Base-by-base conservation (phyloP, 2,329 filamentous ascomycete genomes). In the Pleurostoma richardsiae region DNA sequence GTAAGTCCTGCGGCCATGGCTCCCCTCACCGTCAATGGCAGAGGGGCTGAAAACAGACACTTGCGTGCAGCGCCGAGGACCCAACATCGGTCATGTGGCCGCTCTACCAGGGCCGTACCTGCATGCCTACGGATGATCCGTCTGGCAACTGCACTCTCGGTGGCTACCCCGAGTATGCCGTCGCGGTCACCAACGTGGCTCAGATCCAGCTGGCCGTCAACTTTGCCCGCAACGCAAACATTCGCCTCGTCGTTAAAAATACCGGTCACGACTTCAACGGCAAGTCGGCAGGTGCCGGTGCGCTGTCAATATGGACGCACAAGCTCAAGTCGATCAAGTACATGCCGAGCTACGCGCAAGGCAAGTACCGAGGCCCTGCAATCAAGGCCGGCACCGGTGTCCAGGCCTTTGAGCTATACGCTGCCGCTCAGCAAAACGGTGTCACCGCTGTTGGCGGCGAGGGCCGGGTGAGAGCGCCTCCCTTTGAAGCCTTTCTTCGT, bases 171-270 rank as follows among this genome's bases (percentile, higher is more conserved):
- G 49, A 57, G 3, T 73, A 72, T 43, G 60, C 65, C 1, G 57
- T 74, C 29, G 65, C 70, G 11, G 65, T 61, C 3, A 66, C 56
- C 7, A 69, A 59, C 10, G 68, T 71, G 1, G 61, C 61, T 6
- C 66, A 73, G 29, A 61, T 74, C 30, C 71, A 72, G 55, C 57
- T 68, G 2, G 65, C 70, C 1, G 57, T 76, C 39, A 73, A 73
- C 50, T 71, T 77, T 50, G 72, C 73, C 10, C 64, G 67, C 6
- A 65, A 64, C 29, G 55, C 63, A 6, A 74, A 76, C 54, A 62
- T 78, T 39, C 74, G 75, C 3, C 59, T 79, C n/a, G 68, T 77
- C 39, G 63, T 79, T 44, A 69, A 68, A 48, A 74, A 77, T 56
- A 79, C 76, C 0, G 74, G 73, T 27, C 76, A 79, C 51, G 73